Conservation (phyloP, 2,329 filamentous ascomycete species). For the Tolypocladium tundrense region DNA sequence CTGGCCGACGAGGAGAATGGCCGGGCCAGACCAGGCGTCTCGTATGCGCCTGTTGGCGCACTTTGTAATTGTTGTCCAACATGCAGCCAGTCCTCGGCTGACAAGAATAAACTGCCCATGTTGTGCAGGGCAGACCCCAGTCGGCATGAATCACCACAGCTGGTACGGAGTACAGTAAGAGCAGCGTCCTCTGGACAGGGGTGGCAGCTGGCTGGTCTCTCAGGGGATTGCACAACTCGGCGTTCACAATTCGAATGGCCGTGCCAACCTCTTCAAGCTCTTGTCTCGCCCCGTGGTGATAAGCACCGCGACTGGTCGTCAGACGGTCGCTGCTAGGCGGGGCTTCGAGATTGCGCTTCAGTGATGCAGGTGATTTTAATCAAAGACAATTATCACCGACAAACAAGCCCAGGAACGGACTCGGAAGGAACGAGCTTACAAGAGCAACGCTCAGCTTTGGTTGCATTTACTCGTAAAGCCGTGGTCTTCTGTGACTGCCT, state of each 20-base stretch:
- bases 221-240: neutral
- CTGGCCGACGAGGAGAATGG: neutral
- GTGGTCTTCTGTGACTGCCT: neutral
- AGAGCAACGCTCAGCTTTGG: neutral
- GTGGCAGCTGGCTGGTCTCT: neutral
- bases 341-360: neutral
- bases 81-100: neutral
- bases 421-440: neutral
- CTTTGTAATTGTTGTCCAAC: neutral
- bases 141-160: constrained; percentile 2
- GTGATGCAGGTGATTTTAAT: neutral
- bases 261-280: neutral
- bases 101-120: neutral
- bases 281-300: neutral
- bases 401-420: neutral
- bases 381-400: neutral
- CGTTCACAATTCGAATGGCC: neutral
- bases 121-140: constrained; percentile 1
- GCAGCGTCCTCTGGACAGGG: neutral
- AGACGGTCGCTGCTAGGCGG: neutral
- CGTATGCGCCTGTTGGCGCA: neutral
- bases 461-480: too few species aligned
- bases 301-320: neutral
- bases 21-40: neutral
- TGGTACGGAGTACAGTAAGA: neutral